Conservation (phyloP, 2,329 filamentous ascomycete species). For the Penicillium capsulatum region DNA sequence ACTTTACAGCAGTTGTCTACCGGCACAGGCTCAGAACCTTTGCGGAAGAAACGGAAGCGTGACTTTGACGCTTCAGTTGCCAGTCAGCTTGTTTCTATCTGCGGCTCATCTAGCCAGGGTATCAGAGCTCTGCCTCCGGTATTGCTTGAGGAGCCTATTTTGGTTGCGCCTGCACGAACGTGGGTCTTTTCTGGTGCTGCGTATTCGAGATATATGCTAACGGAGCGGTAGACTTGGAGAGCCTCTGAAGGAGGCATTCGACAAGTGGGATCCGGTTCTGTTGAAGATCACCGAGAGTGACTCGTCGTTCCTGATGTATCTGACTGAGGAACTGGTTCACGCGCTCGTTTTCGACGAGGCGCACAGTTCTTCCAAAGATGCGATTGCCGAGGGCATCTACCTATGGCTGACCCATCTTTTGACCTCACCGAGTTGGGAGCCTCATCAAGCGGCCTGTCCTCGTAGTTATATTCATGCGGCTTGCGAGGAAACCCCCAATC, state of each 20-base stretch:
- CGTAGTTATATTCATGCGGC: slow-evolving; percentile 31
- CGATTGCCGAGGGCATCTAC: slow-evolving; percentile 42
- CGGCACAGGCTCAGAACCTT: slow-evolving; percentile 11
- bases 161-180: slow-evolving; percentile 28
- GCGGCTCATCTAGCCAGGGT: slow-evolving; percentile 20
- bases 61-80: slow-evolving; percentile 22
- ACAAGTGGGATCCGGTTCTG: slow-evolving; percentile 37
- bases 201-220: slow-evolving; percentile 2
- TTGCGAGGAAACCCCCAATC: slow-evolving; percentile 31
- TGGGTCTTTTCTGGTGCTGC: slow-evolving; percentile 19
- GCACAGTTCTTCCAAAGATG: slow-evolving; percentile 24
- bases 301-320: slow-evolving; percentile 33
- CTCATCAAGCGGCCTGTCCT: slow-evolving; percentile 26
- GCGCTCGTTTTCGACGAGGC: slow-evolving; percentile 28
- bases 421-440: slow-evolving; percentile 36
- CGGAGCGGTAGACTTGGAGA: slow-evolving; percentile 23
- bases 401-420: slow-evolving; percentile 51
- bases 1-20: slow-evolving; percentile 17
- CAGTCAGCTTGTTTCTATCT: slow-evolving; percentile 27
- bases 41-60: slow-evolving; percentile 30
- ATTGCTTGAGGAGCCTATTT: slow-evolving; percentile 25
- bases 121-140: slow-evolving; percentile 20
- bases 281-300: slow-evolving; percentile 34
- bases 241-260: slow-evolving; percentile 27
- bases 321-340: slow-evolving; percentile 40